A percentile compares a stretch with the other conserved stretches of the same genome.
Conservation (phyloP, 2,329 filamentous ascomycete species). For the Fusarium continuum region DNA sequence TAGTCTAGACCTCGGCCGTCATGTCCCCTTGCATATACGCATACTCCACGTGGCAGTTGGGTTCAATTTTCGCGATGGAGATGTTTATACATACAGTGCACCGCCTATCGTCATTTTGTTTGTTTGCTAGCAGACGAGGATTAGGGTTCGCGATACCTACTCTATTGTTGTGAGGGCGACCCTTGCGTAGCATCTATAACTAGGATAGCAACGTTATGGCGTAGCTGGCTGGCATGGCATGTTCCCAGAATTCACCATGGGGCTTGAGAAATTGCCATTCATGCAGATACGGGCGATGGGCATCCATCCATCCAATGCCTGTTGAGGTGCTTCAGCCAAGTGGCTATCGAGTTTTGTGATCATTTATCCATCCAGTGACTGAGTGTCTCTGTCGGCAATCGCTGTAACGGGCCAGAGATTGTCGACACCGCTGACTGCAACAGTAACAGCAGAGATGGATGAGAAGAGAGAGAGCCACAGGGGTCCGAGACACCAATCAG, state of each 20-base stretch:
- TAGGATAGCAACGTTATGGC: neutral
- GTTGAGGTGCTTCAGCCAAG: neutral
- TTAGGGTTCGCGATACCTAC: too few species aligned
- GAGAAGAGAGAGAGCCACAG: neutral
- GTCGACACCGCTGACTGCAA: too few species aligned
- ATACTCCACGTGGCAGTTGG: constrained; percentile 38
- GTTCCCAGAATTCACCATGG: neutral
- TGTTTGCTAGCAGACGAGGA: too few species aligned
- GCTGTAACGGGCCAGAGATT: too few species aligned
- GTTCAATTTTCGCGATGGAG: neutral
- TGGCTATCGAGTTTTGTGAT: neutral
- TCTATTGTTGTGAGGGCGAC: too few species aligned
- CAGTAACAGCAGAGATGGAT: too few species aligned
- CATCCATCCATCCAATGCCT: neutral
- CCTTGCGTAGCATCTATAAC: too few species aligned
- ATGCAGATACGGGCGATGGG: neutral
- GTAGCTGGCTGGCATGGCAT: constrained; percentile 1
- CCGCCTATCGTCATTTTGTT: too few species aligned
- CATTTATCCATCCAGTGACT: neutral
- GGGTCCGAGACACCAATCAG: constrained; percentile 31
- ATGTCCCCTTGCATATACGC: constrained; percentile 31
- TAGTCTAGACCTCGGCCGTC: constrained; percentile 9
- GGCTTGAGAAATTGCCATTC: neutral
- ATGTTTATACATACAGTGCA: constrained; percentile 2
- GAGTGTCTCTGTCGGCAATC: too few species aligned